Evolutionary conservation across 441 rosid genomes (phyloP), one percentile per base, ranked within the genome.

Genomic region (Isatis lusitanica): DNA sequence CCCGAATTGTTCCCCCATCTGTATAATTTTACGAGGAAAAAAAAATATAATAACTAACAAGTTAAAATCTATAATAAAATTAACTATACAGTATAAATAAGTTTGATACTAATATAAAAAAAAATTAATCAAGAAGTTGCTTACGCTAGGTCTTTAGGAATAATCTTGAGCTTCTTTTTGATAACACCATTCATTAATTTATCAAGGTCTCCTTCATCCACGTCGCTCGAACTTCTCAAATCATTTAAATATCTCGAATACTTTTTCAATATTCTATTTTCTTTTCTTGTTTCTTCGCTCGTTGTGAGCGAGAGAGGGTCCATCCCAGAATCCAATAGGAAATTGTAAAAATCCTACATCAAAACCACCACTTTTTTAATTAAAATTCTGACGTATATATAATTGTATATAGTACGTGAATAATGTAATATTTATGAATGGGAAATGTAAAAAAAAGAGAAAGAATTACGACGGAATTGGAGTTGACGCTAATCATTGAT

Each of bases 1-100:
- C 38, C 65, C 3, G 93, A 78, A 56, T 85, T 90, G 30, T 83
- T 90, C 72, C 93, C 94, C 98, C 98, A 94, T 73, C 98, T 94
- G 80, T 53, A n/a, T 39, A 42, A 39, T 15, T 55, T 16, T 51
- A 52, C 18, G 1, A 9, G 9, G 10, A 24, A 36, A 53, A 5
- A 6, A 21, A 62, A 24, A 42, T 40, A 24, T 52, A 50, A 21
- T 6, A 16, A 42, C 36, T 33, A 15, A 9, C 16, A 58, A 17
- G 2, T 17, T 6, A 53, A 50, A 52, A 17, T 7, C 5, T 58
- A 58, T 17, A 26, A n/a, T n/a, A n/a, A n/a, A n/a, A n/a, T n/a
- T n/a, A n/a, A n/a, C n/a, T n/a, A n/a, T n/a, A n/a, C n/a, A n/a
- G n/a, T n/a, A n/a, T n/a, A n/a, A n/a, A n/a, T n/a, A n/a, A n/a